phyloP scores from a whole-genome alignment of 768 basidiomycete species.

The Aureoboletus auriporus region DNA sequence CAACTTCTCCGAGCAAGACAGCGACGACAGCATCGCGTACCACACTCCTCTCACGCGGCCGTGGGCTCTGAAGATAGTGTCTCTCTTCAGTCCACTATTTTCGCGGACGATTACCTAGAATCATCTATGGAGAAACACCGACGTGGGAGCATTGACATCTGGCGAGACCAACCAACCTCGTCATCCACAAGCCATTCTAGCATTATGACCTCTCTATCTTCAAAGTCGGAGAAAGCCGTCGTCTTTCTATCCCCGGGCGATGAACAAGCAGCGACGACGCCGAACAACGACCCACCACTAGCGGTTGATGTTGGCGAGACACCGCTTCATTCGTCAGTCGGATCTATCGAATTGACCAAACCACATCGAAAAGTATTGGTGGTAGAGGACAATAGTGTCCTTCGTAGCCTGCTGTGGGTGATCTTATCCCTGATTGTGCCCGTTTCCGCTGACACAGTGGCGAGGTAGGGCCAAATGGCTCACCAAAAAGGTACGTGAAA shows the following conservation, averaged over 20 bases:
- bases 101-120: constrained; percentile 22
- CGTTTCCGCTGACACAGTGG: constrained; percentile 8
- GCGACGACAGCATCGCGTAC: constrained; percentile 25
- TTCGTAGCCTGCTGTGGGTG: constrained; percentile 79
- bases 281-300: constrained; percentile 39
- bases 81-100: constrained; percentile 26
- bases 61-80: constrained; percentile 23
- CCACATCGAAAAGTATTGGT: constrained; percentile 65
- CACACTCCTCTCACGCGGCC: constrained; percentile 14
- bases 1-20: constrained; percentile 33
- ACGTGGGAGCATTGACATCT: constrained; percentile 32
- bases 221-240: constrained; percentile 30
- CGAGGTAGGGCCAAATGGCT: constrained; percentile 58
- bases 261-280: constrained; percentile 7
- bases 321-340: constrained; percentile 63
- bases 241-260: constrained; percentile 13
- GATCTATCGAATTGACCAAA: constrained; percentile 42
- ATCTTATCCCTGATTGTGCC: neutral
- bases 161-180: constrained; percentile 18
- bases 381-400: constrained; percentile 87
- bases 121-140: constrained; percentile 19
- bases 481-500: constrained; percentile 43
- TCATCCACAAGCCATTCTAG: constrained; percentile 7
- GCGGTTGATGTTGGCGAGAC: constrained; percentile 59
- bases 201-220: constrained; percentile 14